phyloP scores from a whole-genome alignment of 2,329 filamentous ascomycete genomes.

The Fusarium tuaranense region DNA sequence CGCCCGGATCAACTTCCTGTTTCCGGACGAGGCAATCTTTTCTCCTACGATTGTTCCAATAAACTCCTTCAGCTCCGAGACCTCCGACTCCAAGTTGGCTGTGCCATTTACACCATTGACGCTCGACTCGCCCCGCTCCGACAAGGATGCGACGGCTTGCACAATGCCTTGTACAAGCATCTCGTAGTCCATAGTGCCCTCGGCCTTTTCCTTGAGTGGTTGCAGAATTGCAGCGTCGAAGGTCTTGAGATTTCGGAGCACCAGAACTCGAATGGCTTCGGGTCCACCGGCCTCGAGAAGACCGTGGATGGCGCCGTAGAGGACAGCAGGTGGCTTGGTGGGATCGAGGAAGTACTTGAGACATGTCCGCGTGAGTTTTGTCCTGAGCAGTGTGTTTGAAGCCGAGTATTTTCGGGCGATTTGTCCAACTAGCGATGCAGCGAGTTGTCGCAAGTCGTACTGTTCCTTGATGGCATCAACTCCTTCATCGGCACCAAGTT shows the following conservation, averaged over 20 bases:
- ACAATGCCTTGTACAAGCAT: slow-evolving; percentile 68
- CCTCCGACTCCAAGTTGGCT: slow-evolving; percentile 50
- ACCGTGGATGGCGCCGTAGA: slow-evolving; percentile 89
- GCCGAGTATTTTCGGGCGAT: slow-evolving; percentile 86
- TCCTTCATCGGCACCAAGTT: slow-evolving; percentile 73
- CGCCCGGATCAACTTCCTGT: slow-evolving; percentile 61
- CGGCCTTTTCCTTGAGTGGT: slow-evolving; percentile 64
- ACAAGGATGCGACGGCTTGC: slow-evolving; percentile 62
- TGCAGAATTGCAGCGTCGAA: slow-evolving; percentile 66
- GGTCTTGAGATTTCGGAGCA: slow-evolving; percentile 66
- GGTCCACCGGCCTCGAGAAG: slow-evolving; percentile 80
- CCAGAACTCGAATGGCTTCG: slow-evolving; percentile 67
- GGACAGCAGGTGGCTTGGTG: slow-evolving; percentile 81
- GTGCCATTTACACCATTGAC: slow-evolving; percentile 56
- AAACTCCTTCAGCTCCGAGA: slow-evolving; percentile 63
- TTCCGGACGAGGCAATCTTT: slow-evolving; percentile 58
- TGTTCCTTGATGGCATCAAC: slow-evolving; percentile 69
- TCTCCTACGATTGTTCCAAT: slow-evolving; percentile 66
- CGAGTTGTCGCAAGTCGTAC: slow-evolving; percentile 85
- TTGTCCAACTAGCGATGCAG: slow-evolving; percentile 82
- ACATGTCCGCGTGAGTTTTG: slow-evolving; percentile 91
- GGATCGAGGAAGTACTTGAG: slow-evolving; percentile 93
- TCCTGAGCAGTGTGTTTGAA: slow-evolving; percentile 84
- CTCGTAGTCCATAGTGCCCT: slow-evolving; percentile 64
- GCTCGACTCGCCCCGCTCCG: slow-evolving; percentile 48